Conservation (phyloP, 257 asterid species). For the Solanum virginianum region DNA sequence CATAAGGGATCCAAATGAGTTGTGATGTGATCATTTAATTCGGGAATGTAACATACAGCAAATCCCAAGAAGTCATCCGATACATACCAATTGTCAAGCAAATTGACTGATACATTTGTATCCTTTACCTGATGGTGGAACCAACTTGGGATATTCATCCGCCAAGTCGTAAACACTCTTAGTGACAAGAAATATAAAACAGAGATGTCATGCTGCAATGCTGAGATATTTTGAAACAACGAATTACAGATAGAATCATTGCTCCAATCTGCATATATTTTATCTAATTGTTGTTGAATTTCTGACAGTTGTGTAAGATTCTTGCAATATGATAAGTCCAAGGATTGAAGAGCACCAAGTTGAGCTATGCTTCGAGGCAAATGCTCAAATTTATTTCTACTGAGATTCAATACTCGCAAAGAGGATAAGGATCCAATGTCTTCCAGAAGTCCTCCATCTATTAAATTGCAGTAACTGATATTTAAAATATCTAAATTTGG, state of each 20-base stretch:
- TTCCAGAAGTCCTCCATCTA: neutral
- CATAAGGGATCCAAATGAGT: neutral
- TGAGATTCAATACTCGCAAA: accelerated
- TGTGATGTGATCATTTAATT: neutral
- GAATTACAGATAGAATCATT: neutral
- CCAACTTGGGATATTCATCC: neutral
- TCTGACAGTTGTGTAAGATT: neutral
- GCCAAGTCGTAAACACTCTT: neutral
- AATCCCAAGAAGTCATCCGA: neutral
- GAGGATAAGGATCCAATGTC: neutral
- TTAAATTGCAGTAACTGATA: neutral
- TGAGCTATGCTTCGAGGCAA: neutral
- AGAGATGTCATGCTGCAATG: neutral
- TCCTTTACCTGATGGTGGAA: neutral
- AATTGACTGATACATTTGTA: neutral
- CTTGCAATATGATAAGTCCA: neutral
- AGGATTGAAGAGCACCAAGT: neutral
- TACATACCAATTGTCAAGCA: neutral
- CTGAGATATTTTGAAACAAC: neutral
- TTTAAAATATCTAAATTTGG: neutral
- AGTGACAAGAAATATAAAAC: neutral
- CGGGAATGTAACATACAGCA: neutral
- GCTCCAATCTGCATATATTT: neutral
- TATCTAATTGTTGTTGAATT: no score
- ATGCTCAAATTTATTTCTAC: neutral